phyloP scores from a whole-genome alignment of 768 basidiomycete species.

The Neoboletus brunneissimus region DNA sequence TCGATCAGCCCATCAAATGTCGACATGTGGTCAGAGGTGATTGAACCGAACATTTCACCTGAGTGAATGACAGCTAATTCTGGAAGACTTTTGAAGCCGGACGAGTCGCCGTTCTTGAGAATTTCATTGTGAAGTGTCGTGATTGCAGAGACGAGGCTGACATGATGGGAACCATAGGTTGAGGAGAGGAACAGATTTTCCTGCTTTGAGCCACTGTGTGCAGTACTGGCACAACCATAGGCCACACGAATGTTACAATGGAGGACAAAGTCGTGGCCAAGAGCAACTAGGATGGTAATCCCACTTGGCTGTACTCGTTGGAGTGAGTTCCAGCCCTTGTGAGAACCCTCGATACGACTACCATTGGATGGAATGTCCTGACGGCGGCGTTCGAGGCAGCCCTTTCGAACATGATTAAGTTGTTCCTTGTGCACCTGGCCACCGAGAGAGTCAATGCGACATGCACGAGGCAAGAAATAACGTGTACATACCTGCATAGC shows the following conservation, averaged over 20 bases:
- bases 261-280: slow-evolving; percentile 24
- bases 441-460: too few relatives aligned
- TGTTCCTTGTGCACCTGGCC: too few relatives aligned
- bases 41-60: neutral
- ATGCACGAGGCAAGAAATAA: too few relatives aligned
- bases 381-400: too few relatives aligned
- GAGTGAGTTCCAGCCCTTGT: too few relatives aligned
- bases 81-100: neutral
- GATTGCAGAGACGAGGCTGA: neutral
- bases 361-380: too few relatives aligned
- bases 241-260: slow-evolving; percentile 15
- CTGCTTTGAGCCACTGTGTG: neutral
- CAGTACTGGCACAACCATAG: neutral
- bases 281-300: slow-evolving; percentile 12
- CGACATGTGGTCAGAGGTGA: neutral
- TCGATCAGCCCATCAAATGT: neutral
- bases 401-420: too few relatives aligned
- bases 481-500: too few relatives aligned
- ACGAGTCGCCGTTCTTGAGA: neutral
- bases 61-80: neutral
- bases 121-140: neutral
- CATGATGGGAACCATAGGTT: neutral
- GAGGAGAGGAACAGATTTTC: neutral
- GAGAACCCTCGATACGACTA: too few relatives aligned
- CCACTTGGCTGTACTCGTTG: slow-evolving; percentile 16